These are phyloP conservation scores for Beauveria bassiana DNA, from an alignment of 2,329 filamentous ascomycete species.

Conservation along the genomic window DNA sequence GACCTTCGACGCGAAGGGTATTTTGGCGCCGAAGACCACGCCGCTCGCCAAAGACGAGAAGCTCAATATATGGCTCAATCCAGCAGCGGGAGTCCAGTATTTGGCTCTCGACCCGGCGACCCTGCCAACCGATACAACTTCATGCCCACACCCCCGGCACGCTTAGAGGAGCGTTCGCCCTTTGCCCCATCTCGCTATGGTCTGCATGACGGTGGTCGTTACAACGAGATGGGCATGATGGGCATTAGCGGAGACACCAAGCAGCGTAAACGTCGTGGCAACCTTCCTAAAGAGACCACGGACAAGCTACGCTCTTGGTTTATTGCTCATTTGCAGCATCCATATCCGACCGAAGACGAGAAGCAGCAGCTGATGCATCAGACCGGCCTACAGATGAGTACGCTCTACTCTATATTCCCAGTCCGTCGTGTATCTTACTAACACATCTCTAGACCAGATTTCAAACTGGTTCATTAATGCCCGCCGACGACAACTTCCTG, in stretches of 20 bases:
- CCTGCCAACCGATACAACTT: slow-evolving; percentile 38
- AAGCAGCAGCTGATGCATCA: slow-evolving; percentile 72
- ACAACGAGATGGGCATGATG: slow-evolving; percentile 30
- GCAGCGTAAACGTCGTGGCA: slow-evolving; percentile 63
- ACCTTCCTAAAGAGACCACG: slow-evolving; percentile 84
- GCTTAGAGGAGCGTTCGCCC: slow-evolving; percentile 35
- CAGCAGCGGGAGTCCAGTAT: slow-evolving; percentile 14
- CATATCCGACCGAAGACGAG: slow-evolving; percentile 82
- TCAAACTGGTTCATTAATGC: slow-evolving; percentile 81
- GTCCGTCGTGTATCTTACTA: slow-evolving; percentile 12
- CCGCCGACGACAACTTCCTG: slow-evolving; percentile 55
- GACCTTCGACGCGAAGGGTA: slow-evolving; percentile 23
- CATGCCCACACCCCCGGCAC: slow-evolving; percentile 35
- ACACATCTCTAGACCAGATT: slow-evolving; percentile 48
- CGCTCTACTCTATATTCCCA: slow-evolving; percentile 28
- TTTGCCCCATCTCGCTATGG: slow-evolving; percentile 35
- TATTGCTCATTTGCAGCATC: slow-evolving; percentile 65
- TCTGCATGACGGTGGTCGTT: slow-evolving; percentile 32
- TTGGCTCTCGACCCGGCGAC: slow-evolving; percentile 27
- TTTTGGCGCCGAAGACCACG: slow-evolving; percentile 23
- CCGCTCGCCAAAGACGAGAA: neutral
- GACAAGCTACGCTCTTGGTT: slow-evolving; percentile 79
- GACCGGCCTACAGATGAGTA: slow-evolving; percentile 73
- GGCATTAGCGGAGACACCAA: slow-evolving; percentile 37
- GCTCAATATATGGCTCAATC: neutral